Conservation (phyloP, 345 rosid genomes). For the Eucalyptus sp. region DNA sequence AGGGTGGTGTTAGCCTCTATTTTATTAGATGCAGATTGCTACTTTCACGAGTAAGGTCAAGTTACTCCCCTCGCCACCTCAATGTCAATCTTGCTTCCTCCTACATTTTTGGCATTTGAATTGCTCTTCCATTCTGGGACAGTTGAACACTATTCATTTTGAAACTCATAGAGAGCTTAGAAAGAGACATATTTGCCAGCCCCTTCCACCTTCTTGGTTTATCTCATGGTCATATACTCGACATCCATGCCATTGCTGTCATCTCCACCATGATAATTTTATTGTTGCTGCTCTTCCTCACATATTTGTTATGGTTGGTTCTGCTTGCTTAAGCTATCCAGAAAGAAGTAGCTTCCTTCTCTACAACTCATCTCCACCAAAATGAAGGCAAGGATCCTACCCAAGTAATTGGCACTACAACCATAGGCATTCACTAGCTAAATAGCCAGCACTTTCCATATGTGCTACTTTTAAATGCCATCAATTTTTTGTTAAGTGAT, state of each 20-base stretch:
- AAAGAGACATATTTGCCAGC: not conserved
- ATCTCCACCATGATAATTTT: not conserved
- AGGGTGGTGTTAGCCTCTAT: not conserved
- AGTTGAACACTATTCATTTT: not conserved
- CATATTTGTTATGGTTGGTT: not conserved
- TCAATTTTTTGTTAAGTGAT: not conserved
- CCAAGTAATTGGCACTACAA: not conserved
- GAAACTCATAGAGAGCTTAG: not conserved
- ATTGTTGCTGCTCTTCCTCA: not conserved
- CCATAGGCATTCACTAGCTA: not conserved
- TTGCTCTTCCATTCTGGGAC: not conserved
- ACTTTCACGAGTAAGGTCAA: not conserved
- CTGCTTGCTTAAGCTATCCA: not conserved
- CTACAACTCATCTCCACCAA: not conserved
- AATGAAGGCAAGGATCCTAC: not conserved
- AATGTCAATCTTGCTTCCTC: not conserved
- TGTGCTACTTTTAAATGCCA: not conserved
- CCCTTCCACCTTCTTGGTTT: not conserved
- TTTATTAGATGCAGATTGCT: not conserved
- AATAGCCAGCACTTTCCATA: not conserved
- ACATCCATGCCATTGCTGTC: not conserved
- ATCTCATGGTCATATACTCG: not conserved
- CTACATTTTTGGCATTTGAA: not conserved
- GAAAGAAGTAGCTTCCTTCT: not conserved
- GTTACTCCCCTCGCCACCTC: not conserved